These are phyloP conservation scores for Rhytidiadelphus loreus DNA, from an alignment of 225 moss, liverwort and hornwort genomes.

Conservation along the genomic window DNA sequence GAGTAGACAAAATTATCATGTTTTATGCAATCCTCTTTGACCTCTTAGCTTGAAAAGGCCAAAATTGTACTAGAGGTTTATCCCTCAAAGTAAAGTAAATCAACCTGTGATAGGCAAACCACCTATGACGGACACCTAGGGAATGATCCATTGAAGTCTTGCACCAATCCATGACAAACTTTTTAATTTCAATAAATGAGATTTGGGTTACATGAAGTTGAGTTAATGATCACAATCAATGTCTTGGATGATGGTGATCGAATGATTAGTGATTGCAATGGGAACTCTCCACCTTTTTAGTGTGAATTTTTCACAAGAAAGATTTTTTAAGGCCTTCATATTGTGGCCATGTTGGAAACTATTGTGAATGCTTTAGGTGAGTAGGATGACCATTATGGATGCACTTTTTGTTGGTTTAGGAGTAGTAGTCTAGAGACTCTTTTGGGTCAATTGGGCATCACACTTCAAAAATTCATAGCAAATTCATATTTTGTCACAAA, in stretches of 20 bases:
- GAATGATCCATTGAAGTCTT: background rate
- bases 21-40: background rate
- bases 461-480: background rate
- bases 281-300: background rate
- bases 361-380: background rate
- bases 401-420: background rate
- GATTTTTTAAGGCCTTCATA: background rate
- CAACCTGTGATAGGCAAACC: background rate
- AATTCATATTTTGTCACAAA: background rate
- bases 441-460: background rate
- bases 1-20: no score
- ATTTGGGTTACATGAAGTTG: background rate
- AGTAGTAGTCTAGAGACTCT: rapidly evolving
- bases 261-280: background rate
- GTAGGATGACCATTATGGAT: background rate
- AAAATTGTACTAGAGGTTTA: background rate
- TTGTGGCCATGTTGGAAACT: background rate
- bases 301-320: background rate
- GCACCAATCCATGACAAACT: no score
- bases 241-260: background rate
- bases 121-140: background rate
- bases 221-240: background rate
- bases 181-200: background rate
- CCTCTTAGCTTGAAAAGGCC: background rate
- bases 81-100: background rate